A percentile compares a stretch with the other conserved stretches of the same genome.
Evolutionary conservation across 441 rosid genomes (phyloP).

Genomic region (Populus hybrid): DNA sequence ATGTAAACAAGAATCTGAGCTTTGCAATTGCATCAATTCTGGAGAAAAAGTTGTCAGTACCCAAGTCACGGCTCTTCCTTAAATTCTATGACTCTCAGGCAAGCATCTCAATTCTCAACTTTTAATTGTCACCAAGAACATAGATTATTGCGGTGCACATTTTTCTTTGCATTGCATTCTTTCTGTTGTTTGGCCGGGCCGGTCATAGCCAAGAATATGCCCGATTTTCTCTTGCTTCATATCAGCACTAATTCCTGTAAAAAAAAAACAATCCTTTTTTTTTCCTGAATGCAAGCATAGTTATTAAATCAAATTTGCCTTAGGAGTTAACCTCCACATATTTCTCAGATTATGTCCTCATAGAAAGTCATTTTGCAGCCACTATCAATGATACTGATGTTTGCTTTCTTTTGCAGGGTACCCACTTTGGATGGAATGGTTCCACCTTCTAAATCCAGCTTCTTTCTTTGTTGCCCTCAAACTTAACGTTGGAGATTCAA

Average conservation of each 20-base stretch:
- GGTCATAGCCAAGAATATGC: slow-evolving; percentile 89
- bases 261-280: slow-evolving; percentile 27
- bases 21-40: slow-evolving; percentile 72
- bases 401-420: slow-evolving; percentile 51
- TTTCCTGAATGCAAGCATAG: slow-evolving; percentile 25
- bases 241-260: slow-evolving; percentile 82
- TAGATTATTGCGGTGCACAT: slow-evolving; percentile 23
- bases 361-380: background rate
- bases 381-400: slow-evolving; percentile 1
- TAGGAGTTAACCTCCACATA: slow-evolving; percentile 10
- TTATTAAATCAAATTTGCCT: slow-evolving; percentile 1
- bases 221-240: slow-evolving; percentile 95
- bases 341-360: background rate
- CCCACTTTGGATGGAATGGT: slow-evolving; percentile 90
- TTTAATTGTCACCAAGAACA: slow-evolving; percentile 14
- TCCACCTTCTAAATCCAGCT: slow-evolving; percentile 51
- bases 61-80: slow-evolving; percentile 77
- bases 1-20: slow-evolving; percentile 79
- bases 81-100: slow-evolving; percentile 88
- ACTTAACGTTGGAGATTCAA: background rate
- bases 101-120: slow-evolving; percentile 27
- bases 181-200: slow-evolving; percentile 60
- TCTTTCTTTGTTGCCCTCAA: background rate
- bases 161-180: slow-evolving; percentile 42
- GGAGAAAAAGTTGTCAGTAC: slow-evolving; percentile 74